Percentiles rank a stretch among this genome's conserved stretches.
Evolutionary conservation across 345 rosid species (phyloP).

Genomic region (rapeseed (Brassica napus)): Da-Ae NC_063442.1:40406001-40406500

Average conservation of each 20-base stretch:
- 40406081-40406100: slow-evolving; percentile 20
- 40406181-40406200: slow-evolving; percentile 26
- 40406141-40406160: slow-evolving; percentile 46
- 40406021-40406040: slow-evolving; percentile 7
- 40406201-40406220: slow-evolving; percentile 22
- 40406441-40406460: slow-evolving; percentile 51
- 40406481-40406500: slow-evolving; percentile 33
- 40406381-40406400: slow-evolving; percentile 36
- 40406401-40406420: slow-evolving; percentile 52
- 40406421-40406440: slow-evolving; percentile 38
- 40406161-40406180: slow-evolving; percentile 50
- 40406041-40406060: slow-evolving; percentile 28
- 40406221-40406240: slow-evolving; percentile 36
- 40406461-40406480: slow-evolving; percentile 52
- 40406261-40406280: slow-evolving; percentile 50
- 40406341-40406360: slow-evolving; percentile 24
- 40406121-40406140: slow-evolving; percentile 21
- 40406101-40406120: not conserved
- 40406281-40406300: slow-evolving; percentile 20
- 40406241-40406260: slow-evolving; percentile 36
- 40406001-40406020: slow-evolving; percentile 25
- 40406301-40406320: slow-evolving; percentile 61
- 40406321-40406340: slow-evolving; percentile 42
- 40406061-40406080: not conserved
- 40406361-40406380: slow-evolving; percentile 34